Base-by-base conservation (phyloP, 495 filamentous ascomycete genomes). In the Penicillium roqueforti region DNA sequence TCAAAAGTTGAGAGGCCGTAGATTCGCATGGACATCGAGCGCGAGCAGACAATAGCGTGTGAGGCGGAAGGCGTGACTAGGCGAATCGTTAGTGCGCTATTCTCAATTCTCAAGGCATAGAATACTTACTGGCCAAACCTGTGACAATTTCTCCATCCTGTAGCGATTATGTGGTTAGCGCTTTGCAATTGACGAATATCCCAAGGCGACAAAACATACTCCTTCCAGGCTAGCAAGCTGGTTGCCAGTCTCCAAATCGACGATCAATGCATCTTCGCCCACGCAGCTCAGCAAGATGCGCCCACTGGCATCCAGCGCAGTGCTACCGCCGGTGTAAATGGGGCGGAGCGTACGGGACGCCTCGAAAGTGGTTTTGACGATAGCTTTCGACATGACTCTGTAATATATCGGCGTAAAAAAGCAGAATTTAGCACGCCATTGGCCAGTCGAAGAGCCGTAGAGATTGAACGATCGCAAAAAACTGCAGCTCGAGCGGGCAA, bases 81-180 rank as follows among this genome's bases (percentile, higher is more conserved):
- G 52, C 38, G 66, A 62, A 44, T 40, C 43, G 20, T 54, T 25
- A 65, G 53, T 29, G 19, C 9, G 48, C 45, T 9, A 10, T 29
- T 9, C 28, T 26, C 29, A 18, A 45, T 34, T 23, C 29, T 6
- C n/a, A 50, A 19, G 56, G 45, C 45, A 29, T 38, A 37, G 43
- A 22, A 47, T 29, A 68, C 83, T 60, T 76, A 92, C 88, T 79
- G 39, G 89, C 84, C 45, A 99, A 67, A 7, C 90, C 88, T 19
- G 95, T 96, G 41, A 97, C 87, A 10, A 83, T 73, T 68, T 99
- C 93, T 62, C 89, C 93, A 82, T 97, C 95, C 90, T 95, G 68
- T 6, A 56, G 42, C 39, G 16, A 18, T 26, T n/a, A 25, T n/a
- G 34, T 26, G 31, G 34, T 71, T 45, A 73, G 66, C 50, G 44